These are phyloP conservation scores for Paramecium octaurelia DNA, from an alignment of 73 alveolate species.

Conservation along the genomic window DNA sequence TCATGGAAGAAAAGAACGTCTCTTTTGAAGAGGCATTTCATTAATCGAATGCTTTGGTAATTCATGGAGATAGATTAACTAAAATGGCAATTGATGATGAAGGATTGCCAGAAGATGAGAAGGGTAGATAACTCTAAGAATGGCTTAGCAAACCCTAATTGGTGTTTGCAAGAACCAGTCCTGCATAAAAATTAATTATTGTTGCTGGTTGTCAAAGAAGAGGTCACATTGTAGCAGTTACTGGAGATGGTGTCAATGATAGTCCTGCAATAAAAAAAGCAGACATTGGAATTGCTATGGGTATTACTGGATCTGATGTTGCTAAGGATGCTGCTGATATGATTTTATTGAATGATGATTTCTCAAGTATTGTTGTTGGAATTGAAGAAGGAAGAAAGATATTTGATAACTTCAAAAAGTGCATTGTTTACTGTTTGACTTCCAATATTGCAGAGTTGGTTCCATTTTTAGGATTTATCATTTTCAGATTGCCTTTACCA, in stretches of 20 bases:
- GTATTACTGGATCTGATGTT: conserved; percentile 81
- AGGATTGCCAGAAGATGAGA: conserved; percentile 73
- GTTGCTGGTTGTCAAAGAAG: conserved; percentile 89
- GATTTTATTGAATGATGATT: conserved; percentile 80
- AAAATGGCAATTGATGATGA: conserved; percentile 66
- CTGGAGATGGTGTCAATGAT: conserved; percentile 81
- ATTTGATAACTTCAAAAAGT: conserved; percentile 84
- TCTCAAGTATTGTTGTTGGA: conserved; percentile 84
- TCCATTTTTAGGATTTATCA: conserved; percentile 46
- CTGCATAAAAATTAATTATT: conserved; percentile 91
- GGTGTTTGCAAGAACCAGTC: conserved; percentile 97
- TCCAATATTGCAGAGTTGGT: conserved; percentile 47
- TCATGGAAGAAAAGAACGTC: conserved; percentile 61
- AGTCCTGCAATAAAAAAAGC: conserved; percentile 76
- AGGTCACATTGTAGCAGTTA: conserved; percentile 73
- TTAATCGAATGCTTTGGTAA: conserved; percentile 70
- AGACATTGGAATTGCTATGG: conserved; percentile 84
- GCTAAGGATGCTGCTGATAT: conserved; percentile 79
- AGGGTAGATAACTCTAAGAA: conserved; percentile 68
- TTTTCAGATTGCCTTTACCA: conserved; percentile 57
- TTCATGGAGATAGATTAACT: conserved; percentile 84
- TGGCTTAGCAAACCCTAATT: conserved; percentile 84
- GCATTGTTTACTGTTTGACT: conserved; percentile 2
- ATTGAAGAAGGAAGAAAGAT: conserved; percentile 92
- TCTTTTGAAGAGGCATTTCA: conserved; percentile 74